Evolutionary conservation across 805 yeast species (phyloP).

Genomic region (Starmerella bombi): DNA sequence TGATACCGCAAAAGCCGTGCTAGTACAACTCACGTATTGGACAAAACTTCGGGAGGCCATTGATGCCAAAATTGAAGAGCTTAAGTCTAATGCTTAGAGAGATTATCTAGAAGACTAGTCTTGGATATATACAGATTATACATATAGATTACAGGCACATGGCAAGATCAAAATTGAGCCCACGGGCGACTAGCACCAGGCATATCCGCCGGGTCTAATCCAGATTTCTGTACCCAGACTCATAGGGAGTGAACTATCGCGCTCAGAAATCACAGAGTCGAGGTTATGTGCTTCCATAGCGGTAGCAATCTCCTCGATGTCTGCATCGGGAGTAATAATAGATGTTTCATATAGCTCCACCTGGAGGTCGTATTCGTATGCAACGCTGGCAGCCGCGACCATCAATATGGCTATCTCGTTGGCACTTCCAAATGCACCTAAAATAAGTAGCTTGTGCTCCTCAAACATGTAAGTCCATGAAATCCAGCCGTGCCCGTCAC

Average conservation of each 20-base stretch:
- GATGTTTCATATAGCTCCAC: slow-evolving; percentile 12
- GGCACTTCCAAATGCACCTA: slow-evolving; percentile 15
- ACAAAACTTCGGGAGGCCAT: slow-evolving; percentile 58
- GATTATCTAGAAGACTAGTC: neutral
- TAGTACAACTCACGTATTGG: slow-evolving; percentile 75
- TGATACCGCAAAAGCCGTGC: slow-evolving; percentile 47
- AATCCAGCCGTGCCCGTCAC: slow-evolving; percentile 16
- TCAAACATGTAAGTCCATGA: slow-evolving; percentile 15
- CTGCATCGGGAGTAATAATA: slow-evolving; percentile 1
- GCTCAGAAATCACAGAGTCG: neutral
- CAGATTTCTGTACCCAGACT: slow-evolving; percentile 5
- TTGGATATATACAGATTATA: neutral
- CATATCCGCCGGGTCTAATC: slow-evolving; percentile 14
- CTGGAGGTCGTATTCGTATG: slow-evolving; percentile 4
- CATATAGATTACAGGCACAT: neutral
- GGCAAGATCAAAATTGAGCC: too few relatives aligned
- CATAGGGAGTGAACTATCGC: slow-evolving; percentile 11
- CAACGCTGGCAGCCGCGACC: slow-evolving; percentile 8
- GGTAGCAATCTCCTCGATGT: slow-evolving; percentile 5
- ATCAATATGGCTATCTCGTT: slow-evolving; percentile 12
- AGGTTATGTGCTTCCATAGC: slow-evolving; percentile 5
- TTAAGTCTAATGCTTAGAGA: neutral
- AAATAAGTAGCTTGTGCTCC: slow-evolving; percentile 4
- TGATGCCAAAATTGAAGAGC: slow-evolving; percentile 29
- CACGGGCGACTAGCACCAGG: slow-evolving; percentile 13